phyloP scores from a whole-genome alignment of 768 basidiomycete genomes.

The Sarcodon sp. region DNA sequence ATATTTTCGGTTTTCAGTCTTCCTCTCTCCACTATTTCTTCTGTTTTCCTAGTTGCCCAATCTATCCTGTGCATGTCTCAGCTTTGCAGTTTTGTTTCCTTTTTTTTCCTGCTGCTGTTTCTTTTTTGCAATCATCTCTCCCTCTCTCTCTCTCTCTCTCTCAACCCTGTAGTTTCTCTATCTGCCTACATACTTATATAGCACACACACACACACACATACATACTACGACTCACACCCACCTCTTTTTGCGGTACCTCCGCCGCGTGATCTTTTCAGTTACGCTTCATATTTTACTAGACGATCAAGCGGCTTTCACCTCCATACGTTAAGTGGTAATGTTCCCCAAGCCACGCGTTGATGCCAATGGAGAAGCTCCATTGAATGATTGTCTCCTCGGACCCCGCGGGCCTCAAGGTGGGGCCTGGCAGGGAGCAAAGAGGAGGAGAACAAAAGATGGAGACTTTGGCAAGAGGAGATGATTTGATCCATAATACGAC shows the following conservation, averaged over 20 bases:
- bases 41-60: conserved; percentile 2
- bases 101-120: neutral
- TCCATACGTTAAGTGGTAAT: too few species aligned
- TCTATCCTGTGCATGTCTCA: conserved; percentile 5
- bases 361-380: too few species aligned
- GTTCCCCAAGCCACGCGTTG: too few species aligned
- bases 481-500: too few species aligned
- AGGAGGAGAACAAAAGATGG: too few species aligned
- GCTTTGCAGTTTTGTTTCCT: conserved; percentile 4
- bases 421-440: too few species aligned
- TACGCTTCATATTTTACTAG: too few species aligned
- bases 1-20: neutral
- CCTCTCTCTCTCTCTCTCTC: neutral
- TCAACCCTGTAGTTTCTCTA: neutral
- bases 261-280: too few species aligned
- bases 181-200: conserved; percentile 1
- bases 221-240: neutral
- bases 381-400: too few species aligned
- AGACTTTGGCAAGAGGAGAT: too few species aligned
- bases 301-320: too few species aligned
- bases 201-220: neutral
- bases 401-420: too few species aligned
- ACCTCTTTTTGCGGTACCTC: neutral
- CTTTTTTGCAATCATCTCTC: neutral
- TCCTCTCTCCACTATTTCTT: neutral